Base-by-base conservation (phyloP, 352 stramenopile species). In the Phytophthora syringae region DNA sequence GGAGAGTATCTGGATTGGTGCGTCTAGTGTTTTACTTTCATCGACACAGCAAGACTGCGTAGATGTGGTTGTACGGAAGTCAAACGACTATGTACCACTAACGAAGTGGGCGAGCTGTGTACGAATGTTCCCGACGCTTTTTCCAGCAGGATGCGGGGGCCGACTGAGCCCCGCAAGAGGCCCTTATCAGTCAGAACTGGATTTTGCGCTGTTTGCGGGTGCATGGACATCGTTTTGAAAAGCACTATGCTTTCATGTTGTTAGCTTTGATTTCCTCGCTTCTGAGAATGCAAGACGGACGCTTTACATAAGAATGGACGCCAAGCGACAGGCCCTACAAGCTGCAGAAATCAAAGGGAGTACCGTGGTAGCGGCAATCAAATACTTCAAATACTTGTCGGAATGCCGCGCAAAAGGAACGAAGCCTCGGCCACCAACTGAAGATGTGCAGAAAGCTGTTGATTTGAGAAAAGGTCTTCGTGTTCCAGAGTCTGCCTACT, bases 251-350 rank as follows among this genome's bases (percentile, higher is more conserved):
- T 1, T 76, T 80, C n/a, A 20, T 74, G 1, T 13, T 76, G 0
- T n/a, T 80, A 2, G 59, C 51, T 77, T 77, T 32, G 60, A 74
- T 13, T 72, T 40, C 20, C 9, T 74, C 0, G 61, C 62, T 0
- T 30, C 47, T 0, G 18, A 69, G 25, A 67, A 54, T 6, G 66
- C 66, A 0, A 25, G 66, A 13, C 12, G 47, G 11, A 54, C 53
- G 1, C 53, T 76, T 37, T 73, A 66, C 27, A 18, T 75, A 5
- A 64, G 50, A 4, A 37, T 79, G 21, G 52, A 75, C 16, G 49
- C 67, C 5, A 60, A 64, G 1, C 36, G 30, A 0, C 30, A 70
- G 11, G 32, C 32, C 2, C 7, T 15, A 13, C 27, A 32, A 32
- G 27, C 27, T 32, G 27, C 27, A 32, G 27, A 32, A 32, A 32